Conservation (phyloP, 31 red algal genomes). For the Porphyra umbilicalis region DNA sequence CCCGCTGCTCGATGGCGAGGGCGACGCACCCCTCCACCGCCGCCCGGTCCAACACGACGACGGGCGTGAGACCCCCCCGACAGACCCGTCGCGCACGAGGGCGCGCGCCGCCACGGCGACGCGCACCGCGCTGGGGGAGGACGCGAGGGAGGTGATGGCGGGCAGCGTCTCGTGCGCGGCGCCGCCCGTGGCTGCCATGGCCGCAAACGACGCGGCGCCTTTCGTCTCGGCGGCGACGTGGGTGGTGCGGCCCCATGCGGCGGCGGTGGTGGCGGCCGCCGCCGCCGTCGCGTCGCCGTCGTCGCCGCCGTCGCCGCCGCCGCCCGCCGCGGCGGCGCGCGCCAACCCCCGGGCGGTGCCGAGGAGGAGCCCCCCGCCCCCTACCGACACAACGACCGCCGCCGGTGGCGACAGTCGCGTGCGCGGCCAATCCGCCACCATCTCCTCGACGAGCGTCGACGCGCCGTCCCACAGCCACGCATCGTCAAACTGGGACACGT, state of each 20-base stretch:
- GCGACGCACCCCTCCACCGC: constrained; percentile 70
- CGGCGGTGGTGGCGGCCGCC: background rate
- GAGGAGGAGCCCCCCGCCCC: constrained; percentile 82
- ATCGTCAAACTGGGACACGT: constrained; percentile 84
- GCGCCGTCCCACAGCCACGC: constrained; percentile 66
- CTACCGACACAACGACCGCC: constrained; percentile 67
- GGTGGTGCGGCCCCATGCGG: constrained; percentile 39
- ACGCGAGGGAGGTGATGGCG: constrained; percentile 64
- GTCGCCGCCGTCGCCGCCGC: background rate
- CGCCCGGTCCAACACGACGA: constrained; percentile 51
- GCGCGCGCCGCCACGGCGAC: constrained; percentile 33
- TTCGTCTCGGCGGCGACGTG: constrained; percentile 62
- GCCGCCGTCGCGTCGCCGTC: background rate
- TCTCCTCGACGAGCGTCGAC: constrained; percentile 63
- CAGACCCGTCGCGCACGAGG: background rate
- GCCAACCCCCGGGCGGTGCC: constrained; percentile 60
- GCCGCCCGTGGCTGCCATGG: constrained; percentile 36
- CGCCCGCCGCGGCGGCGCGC: background rate
- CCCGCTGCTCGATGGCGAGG: constrained; percentile 63
- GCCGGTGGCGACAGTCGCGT: constrained; percentile 10
- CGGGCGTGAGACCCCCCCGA: constrained; percentile 14
- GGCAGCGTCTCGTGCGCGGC: constrained; percentile 17
- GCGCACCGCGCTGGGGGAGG: constrained; percentile 55
- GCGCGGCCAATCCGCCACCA: constrained; percentile 26
- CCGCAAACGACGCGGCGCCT: constrained; percentile 72